Base-by-base conservation (phyloP, 352 stramenopile species). In the Pythium phragmiticola region DNA sequence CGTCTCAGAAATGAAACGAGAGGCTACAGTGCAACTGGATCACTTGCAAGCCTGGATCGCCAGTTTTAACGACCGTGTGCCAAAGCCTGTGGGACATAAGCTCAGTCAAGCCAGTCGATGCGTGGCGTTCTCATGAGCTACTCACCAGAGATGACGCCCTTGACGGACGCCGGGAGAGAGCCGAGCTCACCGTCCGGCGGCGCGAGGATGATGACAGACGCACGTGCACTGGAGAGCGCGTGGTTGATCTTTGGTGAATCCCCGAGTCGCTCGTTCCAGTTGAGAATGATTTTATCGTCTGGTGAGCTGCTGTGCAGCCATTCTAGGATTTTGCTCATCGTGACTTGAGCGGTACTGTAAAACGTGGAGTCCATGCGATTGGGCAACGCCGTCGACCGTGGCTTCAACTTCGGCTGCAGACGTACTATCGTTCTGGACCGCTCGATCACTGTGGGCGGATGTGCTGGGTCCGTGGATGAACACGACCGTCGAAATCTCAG, bases 111-210 rank as follows among this genome's bases (percentile, higher is more conserved):
- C 21, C 39, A 7, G 16, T 19, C 2, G 2, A 21, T 17, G 17
- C 0, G 39, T 2, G 16, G 5, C 17, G 1, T 21, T 34, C n/a
- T 21, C 26, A 49, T 13, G 7, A 37, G 21, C 7, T 8, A 46
- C 63, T 19, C 21, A 82, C 76, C 76, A 28, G 68, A 69, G 26
- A 84, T 50, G 33, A 84, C 67, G 23, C 71, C 72, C 8, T 70
- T 57, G n/a, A 82, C 69, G 23, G 50, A 74, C 33, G 65, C 30
- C 26, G 76, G 74, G 3, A 80, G 33, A 8, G 48, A 30, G 8
- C 69, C 76, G 28, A 80, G 64, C 36, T 80, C 66, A 1, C 75
- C 59, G 13, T 74, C 63, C 12, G 55, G 60, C 21, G 69, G 69
- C 33, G 63, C 72, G 19, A 82, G 55, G 19, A 84, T 26, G 14